A percentile compares a stretch with the other conserved stretches of the same genome.
These are phyloP conservation scores for Aspergillus persii DNA, from an alignment of 2,329 filamentous ascomycete genomes.

Conservation along the genomic window DNA sequence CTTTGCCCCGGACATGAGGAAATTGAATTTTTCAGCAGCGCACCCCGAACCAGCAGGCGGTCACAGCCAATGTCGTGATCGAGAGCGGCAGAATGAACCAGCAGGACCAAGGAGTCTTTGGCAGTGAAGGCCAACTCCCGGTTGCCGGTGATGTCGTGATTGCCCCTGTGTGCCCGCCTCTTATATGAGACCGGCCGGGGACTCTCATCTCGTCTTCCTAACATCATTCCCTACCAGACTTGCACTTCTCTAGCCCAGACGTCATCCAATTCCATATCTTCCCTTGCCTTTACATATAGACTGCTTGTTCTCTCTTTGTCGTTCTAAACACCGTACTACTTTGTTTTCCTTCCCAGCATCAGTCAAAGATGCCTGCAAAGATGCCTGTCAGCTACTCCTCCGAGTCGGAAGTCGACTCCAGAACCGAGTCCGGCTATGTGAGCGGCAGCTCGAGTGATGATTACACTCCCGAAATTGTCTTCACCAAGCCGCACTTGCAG, in stretches of 20 bases:
- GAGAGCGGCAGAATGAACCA: conserved; percentile 24
- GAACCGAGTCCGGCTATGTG: conserved; percentile 78
- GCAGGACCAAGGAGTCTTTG: conserved; percentile 3
- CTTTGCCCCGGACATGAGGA: conserved; percentile 32
- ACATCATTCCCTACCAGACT: conserved; percentile 4
- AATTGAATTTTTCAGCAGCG: conserved; percentile 29
- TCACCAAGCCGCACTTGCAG: conserved; percentile 83
- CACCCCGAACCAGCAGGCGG: conserved; percentile 26
- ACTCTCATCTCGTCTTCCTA: conserved; percentile 12
- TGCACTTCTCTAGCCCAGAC: background rate
- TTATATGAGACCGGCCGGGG: conserved; percentile 29
- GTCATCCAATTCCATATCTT: background rate
- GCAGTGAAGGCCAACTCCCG: conserved; percentile 22
- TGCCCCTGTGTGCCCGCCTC: conserved; percentile 22
- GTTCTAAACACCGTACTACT: background rate
- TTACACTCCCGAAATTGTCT: conserved; percentile 71
- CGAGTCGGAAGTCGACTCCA: conserved; percentile 35
- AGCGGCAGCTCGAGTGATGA: conserved; percentile 62
- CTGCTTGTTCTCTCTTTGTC: conserved; percentile 3
- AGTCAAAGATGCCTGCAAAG: conserved; percentile 38
- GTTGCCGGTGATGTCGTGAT: conserved; percentile 34
- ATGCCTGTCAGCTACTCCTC: conserved; percentile 36
- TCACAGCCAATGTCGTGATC: conserved; percentile 30
- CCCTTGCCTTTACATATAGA: conserved; percentile 5
- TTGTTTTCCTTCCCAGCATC: conserved; percentile 1